phyloP scores from a whole-genome alignment of 192 early-diverging fungal genomes.

The Coemansia furcata region DNA sequence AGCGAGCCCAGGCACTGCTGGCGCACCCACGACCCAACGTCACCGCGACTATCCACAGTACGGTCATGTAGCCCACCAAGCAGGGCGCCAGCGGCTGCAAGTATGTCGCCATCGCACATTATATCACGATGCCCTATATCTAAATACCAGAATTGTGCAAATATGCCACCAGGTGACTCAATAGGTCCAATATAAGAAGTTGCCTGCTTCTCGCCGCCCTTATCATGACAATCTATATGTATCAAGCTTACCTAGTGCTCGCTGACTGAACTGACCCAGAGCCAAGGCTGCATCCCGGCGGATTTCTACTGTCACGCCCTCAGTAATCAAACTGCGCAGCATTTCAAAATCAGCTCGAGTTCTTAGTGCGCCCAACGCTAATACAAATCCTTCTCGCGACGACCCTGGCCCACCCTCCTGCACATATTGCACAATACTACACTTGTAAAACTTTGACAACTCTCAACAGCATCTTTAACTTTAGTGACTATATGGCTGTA shows the following conservation, averaged over 20 bases:
- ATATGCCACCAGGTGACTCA: not conserved
- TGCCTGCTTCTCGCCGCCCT: not conserved
- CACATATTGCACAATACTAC: conserved; percentile 25
- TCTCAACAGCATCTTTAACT: not conserved
- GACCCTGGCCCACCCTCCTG: conserved; percentile 25
- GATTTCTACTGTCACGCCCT: conserved; percentile 33
- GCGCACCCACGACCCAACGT: conserved; percentile 95
- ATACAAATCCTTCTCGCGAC: conserved; percentile 41
- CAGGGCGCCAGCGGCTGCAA: conserved; percentile 51
- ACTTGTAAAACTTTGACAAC: not conserved
- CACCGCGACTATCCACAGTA: conserved; percentile 84
- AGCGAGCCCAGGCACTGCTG: conserved; percentile 65
- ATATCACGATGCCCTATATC: not conserved
- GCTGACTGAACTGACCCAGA: conserved; percentile 28
- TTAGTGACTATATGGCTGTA: not conserved
- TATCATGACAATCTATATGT: not conserved
- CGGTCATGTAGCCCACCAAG: conserved; percentile 77
- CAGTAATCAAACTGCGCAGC: conserved; percentile 16
- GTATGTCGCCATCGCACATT: conserved; percentile 2
- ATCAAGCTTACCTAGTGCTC: conserved; percentile 17
- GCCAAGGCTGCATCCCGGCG: conserved; percentile 37
- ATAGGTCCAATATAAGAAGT: not conserved
- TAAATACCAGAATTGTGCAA: not conserved
- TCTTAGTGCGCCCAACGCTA: conserved; percentile 35
- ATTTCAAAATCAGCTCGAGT: conserved; percentile 13